Conservation (phyloP, 2,329 filamentous ascomycete genomes). For the Colletotrichum australisinense region DNA sequence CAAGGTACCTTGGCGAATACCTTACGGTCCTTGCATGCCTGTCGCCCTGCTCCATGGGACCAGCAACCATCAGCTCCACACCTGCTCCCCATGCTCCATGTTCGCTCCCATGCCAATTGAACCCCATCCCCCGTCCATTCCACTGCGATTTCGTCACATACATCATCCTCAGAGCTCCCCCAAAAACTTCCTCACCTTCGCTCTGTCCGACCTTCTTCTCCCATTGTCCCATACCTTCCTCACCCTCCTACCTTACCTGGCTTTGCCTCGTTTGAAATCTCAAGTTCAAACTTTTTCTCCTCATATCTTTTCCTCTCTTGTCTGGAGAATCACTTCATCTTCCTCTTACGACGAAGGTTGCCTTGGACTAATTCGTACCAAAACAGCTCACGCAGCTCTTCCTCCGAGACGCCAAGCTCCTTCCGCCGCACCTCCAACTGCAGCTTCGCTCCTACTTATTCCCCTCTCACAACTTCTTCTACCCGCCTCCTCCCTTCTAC, state of each 20-base stretch:
- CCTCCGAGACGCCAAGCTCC: constrained; percentile 60
- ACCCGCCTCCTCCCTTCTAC: constrained; percentile 45
- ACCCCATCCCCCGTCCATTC: constrained; percentile 25
- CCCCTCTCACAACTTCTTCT: constrained; percentile 41
- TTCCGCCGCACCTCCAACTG: constrained; percentile 19
- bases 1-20: not conserved
- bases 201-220: not conserved
- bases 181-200: not conserved
- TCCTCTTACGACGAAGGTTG: constrained; percentile 22
- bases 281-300: not conserved
- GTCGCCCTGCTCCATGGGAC: constrained; percentile 24
- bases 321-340: constrained; percentile 26
- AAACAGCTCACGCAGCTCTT: constrained; percentile 63
- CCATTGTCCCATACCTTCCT: not conserved
- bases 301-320: not conserved
- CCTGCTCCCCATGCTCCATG: constrained; percentile 18
- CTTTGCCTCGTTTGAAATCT: not conserved
- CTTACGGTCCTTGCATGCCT: not conserved
- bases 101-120: constrained; percentile 29
- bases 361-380: constrained; percentile 34
- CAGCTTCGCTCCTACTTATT: constrained; percentile 45
- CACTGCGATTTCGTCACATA: constrained; percentile 36
- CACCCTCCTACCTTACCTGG: not conserved
- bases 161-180: constrained; percentile 31
- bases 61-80: constrained; percentile 9